phyloP scores from a whole-genome alignment of 352 stramenopile genomes.

The Pythium aphanidermatum region DNA sequence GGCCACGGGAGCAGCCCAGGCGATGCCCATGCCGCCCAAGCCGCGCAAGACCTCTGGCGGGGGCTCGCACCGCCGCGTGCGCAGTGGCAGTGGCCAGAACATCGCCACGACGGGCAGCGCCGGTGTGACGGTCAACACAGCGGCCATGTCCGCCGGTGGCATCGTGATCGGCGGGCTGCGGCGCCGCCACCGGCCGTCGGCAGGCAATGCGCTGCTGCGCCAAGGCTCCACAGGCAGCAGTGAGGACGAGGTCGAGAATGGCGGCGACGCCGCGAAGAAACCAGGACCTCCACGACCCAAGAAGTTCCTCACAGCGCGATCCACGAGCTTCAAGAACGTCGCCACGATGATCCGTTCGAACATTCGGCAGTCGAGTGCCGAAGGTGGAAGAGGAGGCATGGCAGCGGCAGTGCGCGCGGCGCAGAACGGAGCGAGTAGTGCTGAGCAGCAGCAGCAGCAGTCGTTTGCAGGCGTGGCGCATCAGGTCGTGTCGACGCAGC shows the following conservation, averaged over 20 bases:
- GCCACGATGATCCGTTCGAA: slow-evolving; percentile 56
- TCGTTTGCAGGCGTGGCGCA: slow-evolving; percentile 73
- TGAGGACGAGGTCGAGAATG: slow-evolving; percentile 20
- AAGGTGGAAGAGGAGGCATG: too few species aligned
- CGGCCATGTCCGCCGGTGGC: slow-evolving; percentile 1
- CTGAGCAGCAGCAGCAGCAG: slow-evolving; percentile 5
- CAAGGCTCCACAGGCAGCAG: slow-evolving; percentile 23
- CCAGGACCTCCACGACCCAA: slow-evolving; percentile 6
- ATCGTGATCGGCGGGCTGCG: slow-evolving; percentile 35
- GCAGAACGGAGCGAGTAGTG: slow-evolving; percentile 5
- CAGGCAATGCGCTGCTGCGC: slow-evolving; percentile 17
- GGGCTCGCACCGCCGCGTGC: slow-evolving; percentile 31
- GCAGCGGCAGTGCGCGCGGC: too few species aligned
- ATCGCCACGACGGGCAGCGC: slow-evolving; percentile 17
- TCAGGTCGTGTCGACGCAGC: slow-evolving; percentile 64
- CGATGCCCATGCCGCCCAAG: slow-evolving; percentile 29
- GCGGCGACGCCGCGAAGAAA: background rate
- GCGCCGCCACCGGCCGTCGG: slow-evolving; percentile 30
- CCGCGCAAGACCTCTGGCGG: slow-evolving; percentile 19
- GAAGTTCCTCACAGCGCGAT: slow-evolving; percentile 15
- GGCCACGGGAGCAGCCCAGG: background rate
- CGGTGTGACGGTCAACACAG: background rate
- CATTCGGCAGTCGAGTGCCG: slow-evolving; percentile 31
- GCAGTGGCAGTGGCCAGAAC: slow-evolving; percentile 47
- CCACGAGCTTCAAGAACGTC: slow-evolving; percentile 57